phyloP scores from a whole-genome alignment of 2,329 filamentous ascomycete species.

The Stachybotrys elegans region DNA sequence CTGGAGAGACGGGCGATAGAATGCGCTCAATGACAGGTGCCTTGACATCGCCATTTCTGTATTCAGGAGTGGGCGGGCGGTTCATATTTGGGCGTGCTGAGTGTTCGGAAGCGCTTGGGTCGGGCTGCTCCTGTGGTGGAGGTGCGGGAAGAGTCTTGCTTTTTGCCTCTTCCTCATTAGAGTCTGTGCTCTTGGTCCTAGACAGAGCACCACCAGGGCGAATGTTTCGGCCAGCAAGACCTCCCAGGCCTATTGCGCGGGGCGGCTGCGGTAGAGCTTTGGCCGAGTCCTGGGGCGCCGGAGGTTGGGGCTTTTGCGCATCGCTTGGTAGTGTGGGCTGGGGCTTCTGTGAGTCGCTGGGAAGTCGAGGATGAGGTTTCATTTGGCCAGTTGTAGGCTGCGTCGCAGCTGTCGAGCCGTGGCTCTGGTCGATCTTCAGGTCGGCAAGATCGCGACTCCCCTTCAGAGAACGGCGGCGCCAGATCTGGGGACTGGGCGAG shows the following conservation, averaged over 20 bases:
- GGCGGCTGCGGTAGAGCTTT: slow-evolving; percentile 12
- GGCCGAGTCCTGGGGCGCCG: slow-evolving; percentile 11
- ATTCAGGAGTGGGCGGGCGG: slow-evolving; percentile 45
- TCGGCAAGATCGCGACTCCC: slow-evolving; percentile 40
- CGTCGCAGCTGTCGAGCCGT: slow-evolving; percentile 43
- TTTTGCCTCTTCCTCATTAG: too few species aligned
- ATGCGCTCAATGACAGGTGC: slow-evolving; percentile 28
- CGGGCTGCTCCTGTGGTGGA: too few species aligned
- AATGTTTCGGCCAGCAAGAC: slow-evolving; percentile 23
- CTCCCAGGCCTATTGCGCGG: slow-evolving; percentile 10
- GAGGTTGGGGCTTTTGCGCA: slow-evolving; percentile 8
- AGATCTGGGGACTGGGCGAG: slow-evolving; percentile 30
- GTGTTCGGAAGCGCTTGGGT: too few species aligned
- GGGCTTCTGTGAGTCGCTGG: slow-evolving; percentile 6
- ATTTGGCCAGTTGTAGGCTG: too few species aligned
- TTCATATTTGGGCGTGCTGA: slow-evolving; percentile 17
- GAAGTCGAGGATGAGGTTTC: not conserved
- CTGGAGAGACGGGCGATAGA: slow-evolving; percentile 39
- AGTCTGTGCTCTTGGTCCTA: too few species aligned
- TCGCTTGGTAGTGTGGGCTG: too few species aligned
- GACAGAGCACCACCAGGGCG: slow-evolving; percentile 15
- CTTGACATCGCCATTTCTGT: slow-evolving; percentile 37
- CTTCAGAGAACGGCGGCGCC: slow-evolving; percentile 48
- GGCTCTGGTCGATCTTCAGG: slow-evolving; percentile 42
- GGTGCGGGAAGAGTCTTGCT: too few species aligned